These are phyloP conservation scores for Penicillium sp. DNA, from an alignment of 2,329 filamentous ascomycete genomes.

Conservation along the genomic window DNA sequence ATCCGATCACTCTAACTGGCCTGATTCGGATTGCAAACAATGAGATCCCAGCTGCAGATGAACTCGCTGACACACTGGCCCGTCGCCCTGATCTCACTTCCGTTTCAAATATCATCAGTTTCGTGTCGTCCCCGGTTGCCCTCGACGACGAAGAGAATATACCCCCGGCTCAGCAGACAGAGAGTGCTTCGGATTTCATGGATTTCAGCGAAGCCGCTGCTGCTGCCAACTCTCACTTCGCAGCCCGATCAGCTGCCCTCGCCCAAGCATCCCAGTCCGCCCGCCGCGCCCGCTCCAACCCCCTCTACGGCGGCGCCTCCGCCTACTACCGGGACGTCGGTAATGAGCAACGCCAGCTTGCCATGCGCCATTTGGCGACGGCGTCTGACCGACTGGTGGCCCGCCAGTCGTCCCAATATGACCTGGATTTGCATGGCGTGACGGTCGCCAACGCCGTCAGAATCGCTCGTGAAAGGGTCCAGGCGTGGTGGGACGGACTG, in stretches of 20 bases:
- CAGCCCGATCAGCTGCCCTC: constrained; percentile 54
- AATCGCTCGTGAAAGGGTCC: constrained; percentile 68
- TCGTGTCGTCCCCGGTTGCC: constrained; percentile 36
- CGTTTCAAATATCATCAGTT: constrained; percentile 45
- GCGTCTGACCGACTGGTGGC: constrained; percentile 71
- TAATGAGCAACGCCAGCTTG: constrained; percentile 61
- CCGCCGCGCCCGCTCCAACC: constrained; percentile 66
- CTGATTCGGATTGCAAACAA: constrained; percentile 59
- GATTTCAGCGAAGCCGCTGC: constrained; percentile 33
- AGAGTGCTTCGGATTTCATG: constrained; percentile 9
- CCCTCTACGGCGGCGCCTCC: constrained; percentile 71
- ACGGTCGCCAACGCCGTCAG: constrained; percentile 76
- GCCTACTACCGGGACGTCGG: constrained; percentile 72
- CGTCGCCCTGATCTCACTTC: constrained; percentile 33
- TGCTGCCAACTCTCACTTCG: constrained; percentile 47
- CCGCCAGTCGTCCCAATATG: constrained; percentile 59
- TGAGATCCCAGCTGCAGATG: constrained; percentile 58
- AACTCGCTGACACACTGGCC: constrained; percentile 58
- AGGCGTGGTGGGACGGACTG: constrained; percentile 72
- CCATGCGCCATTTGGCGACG: constrained; percentile 60
- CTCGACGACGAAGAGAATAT: constrained; percentile 25
- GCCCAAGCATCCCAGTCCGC: constrained; percentile 59
- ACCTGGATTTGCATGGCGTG: constrained; percentile 81
- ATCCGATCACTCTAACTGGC: constrained; percentile 50
- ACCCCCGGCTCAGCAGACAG: background rate